These are phyloP conservation scores for Neonectria neomacrospora DNA, from an alignment of 2,329 filamentous ascomycete genomes.

Conservation along the genomic window DNA sequence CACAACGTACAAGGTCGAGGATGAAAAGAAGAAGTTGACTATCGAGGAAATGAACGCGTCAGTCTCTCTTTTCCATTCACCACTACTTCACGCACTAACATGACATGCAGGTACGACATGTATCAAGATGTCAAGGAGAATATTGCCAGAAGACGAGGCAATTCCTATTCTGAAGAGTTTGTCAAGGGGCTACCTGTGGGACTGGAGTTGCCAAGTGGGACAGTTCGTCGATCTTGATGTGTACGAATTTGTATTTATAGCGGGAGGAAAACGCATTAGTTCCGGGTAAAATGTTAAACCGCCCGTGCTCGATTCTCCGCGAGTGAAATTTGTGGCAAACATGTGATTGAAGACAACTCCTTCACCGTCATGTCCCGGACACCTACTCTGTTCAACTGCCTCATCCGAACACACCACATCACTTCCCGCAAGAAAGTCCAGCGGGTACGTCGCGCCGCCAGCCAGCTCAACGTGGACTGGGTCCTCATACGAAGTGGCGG, in stretches of 20 bases:
- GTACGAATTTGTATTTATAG: constrained; percentile 8
- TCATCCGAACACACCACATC: constrained; percentile 84
- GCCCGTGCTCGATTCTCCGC: not conserved
- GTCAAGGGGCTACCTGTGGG: constrained; percentile 21
- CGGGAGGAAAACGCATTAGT: not conserved
- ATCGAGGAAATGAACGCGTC: constrained; percentile 77
- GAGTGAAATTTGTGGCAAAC: not conserved
- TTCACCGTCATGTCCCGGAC: constrained; percentile 35
- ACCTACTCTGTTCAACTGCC: constrained; percentile 41
- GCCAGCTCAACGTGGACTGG: constrained; percentile 65
- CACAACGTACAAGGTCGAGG: constrained; percentile 69
- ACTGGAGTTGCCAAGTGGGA: constrained; percentile 21
- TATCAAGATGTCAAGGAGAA: constrained; percentile 65
- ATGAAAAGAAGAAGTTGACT: constrained; percentile 70
- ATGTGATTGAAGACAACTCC: not conserved
- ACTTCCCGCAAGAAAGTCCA: constrained; percentile 79
- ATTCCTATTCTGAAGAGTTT: constrained; percentile 12
- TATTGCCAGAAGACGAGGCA: constrained; percentile 46
- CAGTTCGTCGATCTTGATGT: constrained; percentile 13
- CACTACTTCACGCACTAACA: not conserved
- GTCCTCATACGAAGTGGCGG: constrained; percentile 75
- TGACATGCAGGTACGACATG: constrained; percentile 64
- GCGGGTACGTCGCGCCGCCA: constrained; percentile 70
- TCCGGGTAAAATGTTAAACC: not conserved
- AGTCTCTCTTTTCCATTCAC: constrained; percentile 42